Conservation (phyloP, 306 rosid species). For the Vicia sativa region DNA sequence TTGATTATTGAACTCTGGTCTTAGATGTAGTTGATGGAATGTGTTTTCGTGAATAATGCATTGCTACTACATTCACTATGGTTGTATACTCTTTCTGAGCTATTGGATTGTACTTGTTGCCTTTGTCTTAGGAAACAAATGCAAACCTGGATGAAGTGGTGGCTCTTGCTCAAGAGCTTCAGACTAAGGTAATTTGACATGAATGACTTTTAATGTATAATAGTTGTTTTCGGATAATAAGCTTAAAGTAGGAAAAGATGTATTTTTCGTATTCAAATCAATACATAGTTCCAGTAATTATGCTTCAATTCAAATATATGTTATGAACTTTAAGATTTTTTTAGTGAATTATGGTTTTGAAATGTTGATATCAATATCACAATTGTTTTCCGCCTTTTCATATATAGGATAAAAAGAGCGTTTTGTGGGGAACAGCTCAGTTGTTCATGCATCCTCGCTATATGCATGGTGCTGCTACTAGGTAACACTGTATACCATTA, state of each 20-base stretch:
- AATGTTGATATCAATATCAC: conserved; percentile 20
- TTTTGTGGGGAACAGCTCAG: conserved; percentile 97
- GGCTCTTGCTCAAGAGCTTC: conserved; percentile 88
- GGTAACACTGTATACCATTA: conserved; percentile 51
- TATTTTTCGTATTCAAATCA: neutral
- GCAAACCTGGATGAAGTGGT: conserved; percentile 92
- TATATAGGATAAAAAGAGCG: conserved; percentile 64
- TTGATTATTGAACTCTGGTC: conserved; percentile 19
- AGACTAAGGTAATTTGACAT: conserved; percentile 65
- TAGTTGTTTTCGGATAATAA: neutral
- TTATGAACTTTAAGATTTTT: neutral
- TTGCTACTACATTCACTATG: conserved; percentile 13
- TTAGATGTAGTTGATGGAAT: conserved; percentile 16
- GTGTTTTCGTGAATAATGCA: conserved; percentile 11
- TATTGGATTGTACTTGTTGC: conserved; percentile 30
- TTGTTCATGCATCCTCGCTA: conserved; percentile 92
- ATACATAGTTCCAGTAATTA: neutral
- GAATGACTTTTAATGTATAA: neutral
- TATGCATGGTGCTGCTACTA: conserved; percentile 97
- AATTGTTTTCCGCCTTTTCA: neutral
- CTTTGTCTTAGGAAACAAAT: conserved; percentile 68
- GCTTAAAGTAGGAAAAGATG: neutral
- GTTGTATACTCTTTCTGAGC: conserved; percentile 21
- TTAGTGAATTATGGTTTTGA: conserved; percentile 15
- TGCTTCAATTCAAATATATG: conserved; percentile 1